Base-by-base conservation (phyloP, 192 early-diverging fungal species). In the Rhizophagus sp. region DNA sequence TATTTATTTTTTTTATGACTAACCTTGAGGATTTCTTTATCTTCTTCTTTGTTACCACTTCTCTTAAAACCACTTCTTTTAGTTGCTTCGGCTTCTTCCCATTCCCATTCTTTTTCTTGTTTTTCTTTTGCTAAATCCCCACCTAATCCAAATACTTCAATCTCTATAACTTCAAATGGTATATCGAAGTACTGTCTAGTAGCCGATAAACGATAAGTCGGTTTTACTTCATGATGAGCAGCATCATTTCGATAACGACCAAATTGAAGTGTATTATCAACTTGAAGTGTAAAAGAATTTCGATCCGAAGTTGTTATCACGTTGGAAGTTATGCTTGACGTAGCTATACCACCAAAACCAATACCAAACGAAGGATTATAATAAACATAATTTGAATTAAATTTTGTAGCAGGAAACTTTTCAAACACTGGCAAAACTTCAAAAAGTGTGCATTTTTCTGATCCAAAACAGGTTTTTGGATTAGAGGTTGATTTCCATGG, bases 121-220 rank as follows among this genome's bases (percentile, higher is more conserved):
- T 77, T 69, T 22, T 79, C 80, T 61, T 82, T 82, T 22, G 85
- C 84, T 34, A 76, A 81, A 15, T 84, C 62, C n/a, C 82, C 84
- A 34, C 89, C 89, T 19, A 89, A 44, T 1, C 89, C 89, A 84
- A 88, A 88, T 0, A 88, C 89, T 39, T 90, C 88, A n/a, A 85
- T 80, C 44, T 90, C 88, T 82, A 88, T 83, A 34, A 83, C 73
- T 3, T 76, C 72, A 61, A 88, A 88, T 0, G 27, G 17, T 63
- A 62, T 64, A 76, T 76, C 61, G 44, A 76, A 63, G 8, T 81
- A 80, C 24, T 69, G 86, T n/a, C 80, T 84, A 63, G 11, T 77
- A 39, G 22, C 81, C 41, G 82, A 86, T 77, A 85, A 83, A 62
- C 62, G 61, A 27, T 64, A 76, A 6, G 75, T 63, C 17, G 61